Evolutionary conservation across 2,329 filamentous ascomycete genomes (phyloP).

Genomic region (Xylaria sp.): DNA sequence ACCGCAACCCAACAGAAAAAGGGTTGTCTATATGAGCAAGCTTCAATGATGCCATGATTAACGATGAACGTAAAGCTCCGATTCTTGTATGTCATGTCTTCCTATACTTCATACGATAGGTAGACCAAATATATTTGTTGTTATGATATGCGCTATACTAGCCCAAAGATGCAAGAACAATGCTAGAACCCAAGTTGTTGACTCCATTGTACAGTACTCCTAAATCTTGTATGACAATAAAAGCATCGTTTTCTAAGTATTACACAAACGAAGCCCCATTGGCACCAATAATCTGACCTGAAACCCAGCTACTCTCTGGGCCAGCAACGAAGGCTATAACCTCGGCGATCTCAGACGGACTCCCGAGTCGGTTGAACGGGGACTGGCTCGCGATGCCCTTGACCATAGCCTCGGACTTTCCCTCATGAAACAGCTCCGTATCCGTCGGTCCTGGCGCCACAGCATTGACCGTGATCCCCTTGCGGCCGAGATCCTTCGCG

Average conservation of each 20-base stretch:
- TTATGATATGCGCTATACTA: neutral
- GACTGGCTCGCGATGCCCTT: conserved; percentile 54
- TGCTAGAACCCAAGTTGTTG: neutral
- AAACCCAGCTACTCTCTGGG: conserved; percentile 31
- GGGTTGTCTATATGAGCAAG: conserved; percentile 7
- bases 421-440: conserved; percentile 65
- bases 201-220: neutral
- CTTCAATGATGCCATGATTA: conserved; percentile 7
- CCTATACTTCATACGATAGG: neutral
- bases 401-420: conserved; percentile 59
- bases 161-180: neutral
- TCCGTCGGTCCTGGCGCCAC: conserved; percentile 64
- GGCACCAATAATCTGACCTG: conserved; percentile 35
- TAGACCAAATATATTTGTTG: neutral
- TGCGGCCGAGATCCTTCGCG: conserved; percentile 64
- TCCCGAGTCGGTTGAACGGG: conserved; percentile 59
- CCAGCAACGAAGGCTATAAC: conserved; percentile 56
- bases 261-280: conserved; percentile 36
- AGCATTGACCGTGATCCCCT: conserved; percentile 62
- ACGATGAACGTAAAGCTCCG: conserved; percentile 4
- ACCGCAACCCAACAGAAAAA: neutral
- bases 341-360: conserved; percentile 61
- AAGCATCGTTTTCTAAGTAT: neutral
- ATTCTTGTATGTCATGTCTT: neutral
- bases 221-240: neutral